These are phyloP conservation scores for Narthecium ossifragum DNA, from an alignment of 106 monocot genomes.

Conservation along the genomic window DNA sequence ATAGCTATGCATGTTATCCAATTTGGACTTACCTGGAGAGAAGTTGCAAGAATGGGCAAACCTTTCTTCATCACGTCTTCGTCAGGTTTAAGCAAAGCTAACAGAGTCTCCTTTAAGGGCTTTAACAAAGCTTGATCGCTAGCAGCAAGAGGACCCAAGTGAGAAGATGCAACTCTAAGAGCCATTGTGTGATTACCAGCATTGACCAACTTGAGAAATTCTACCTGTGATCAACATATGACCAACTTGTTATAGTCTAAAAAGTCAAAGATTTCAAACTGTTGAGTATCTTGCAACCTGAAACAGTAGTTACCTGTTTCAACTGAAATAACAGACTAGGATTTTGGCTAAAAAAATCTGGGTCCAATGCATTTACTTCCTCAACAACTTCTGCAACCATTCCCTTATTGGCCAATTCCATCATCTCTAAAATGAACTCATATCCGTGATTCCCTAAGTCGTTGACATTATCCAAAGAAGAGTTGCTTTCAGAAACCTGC, in stretches of 20 bases:
- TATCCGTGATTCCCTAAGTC: conserved; percentile 37
- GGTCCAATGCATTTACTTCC: conserved; percentile 79
- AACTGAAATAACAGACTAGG: conserved; percentile 82
- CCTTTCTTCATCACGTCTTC: conserved; percentile 44
- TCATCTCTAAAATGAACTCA: conserved; percentile 76
- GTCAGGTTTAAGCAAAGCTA: conserved; percentile 48
- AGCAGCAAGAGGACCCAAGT: conserved; percentile 85
- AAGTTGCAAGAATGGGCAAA: conserved; percentile 53
- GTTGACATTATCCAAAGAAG: conserved; percentile 28
- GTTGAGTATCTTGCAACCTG: no score
- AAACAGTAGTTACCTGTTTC: conserved; percentile 96
- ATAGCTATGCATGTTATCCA: background rate
- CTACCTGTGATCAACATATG: conserved; percentile 53
- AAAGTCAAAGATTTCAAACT: no score
- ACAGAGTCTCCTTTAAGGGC: conserved; percentile 89
- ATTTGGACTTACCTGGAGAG: conserved; percentile 88
- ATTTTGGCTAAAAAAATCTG: conserved; percentile 79
- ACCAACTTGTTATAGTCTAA: no score
- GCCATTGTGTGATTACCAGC: conserved; percentile 55
- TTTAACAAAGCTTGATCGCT: conserved; percentile 60
- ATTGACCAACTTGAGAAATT: conserved; percentile 81
- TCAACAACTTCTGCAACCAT: conserved; percentile 89
- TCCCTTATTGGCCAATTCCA: conserved; percentile 71
- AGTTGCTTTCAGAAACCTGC: conserved; percentile 31
- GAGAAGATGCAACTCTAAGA: conserved; percentile 67